Base-by-base conservation (phyloP, 306 rosid species). In the Rosa chinensis region DNA sequence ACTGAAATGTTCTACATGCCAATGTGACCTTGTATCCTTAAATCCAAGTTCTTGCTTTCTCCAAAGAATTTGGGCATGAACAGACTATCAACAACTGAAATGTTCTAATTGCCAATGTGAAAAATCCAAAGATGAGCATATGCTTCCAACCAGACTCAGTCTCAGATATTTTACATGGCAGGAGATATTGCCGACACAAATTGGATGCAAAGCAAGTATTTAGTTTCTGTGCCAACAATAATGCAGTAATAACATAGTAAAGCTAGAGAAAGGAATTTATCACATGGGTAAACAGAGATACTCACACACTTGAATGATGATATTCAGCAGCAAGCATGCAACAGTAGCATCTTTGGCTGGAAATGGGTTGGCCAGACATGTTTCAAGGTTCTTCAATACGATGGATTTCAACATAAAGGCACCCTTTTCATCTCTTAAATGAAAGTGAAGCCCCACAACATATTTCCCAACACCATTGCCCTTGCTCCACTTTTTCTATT, bases 281-380 rank as follows among this genome's bases (percentile, higher is more conserved):
- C 73, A 68, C 23, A 13, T 21, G 40, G 12, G 17, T 39, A 7
- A 73, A 37, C n/a, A 73, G 61, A 73, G 77, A 21, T 13, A 42
- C 52, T 55, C 67, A 74, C 55, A 21, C 37, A 32, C 50, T 6
- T 49, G 63, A 72, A 72, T 10, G 18, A 50, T 50, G 70, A 59
- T 43, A 25, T 10, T 42, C 20, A 75, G 70, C 56, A 42, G 70
- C 69, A 59, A 42, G 63, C 52, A 25, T 16, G 53, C 76, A 74
- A 69, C 53, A 48, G 72, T 49, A n/a, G 58, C 40, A 32, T 45
- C n/a, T 44, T 45, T 70, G 59, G 56, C 66, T 17, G 66, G 53
- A 55, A 63, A 76, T 49, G 66, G 73, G 58, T 39, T 58, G 73
- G 61, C 77, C 48, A 76, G 77, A 61, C 77, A 70, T 59, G 25